Evolutionary conservation across 495 filamentous ascomycete genomes (phyloP).

Genomic region (Hypoxylon rickii): DNA sequence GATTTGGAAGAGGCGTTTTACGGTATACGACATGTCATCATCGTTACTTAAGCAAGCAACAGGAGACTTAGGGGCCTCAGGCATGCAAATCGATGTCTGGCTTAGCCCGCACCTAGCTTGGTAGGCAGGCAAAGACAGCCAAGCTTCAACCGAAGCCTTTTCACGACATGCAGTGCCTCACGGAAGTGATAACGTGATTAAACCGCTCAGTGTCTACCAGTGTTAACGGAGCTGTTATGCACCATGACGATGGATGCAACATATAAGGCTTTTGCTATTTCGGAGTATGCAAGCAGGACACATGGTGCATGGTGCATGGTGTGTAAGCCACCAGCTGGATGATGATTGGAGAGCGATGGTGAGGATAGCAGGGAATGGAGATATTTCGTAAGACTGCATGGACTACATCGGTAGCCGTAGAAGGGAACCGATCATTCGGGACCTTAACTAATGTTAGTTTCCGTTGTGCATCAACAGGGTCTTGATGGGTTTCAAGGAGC

Average conservation of each 20-base stretch:
- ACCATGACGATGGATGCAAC: slow-evolving; percentile 20
- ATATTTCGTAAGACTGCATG: slow-evolving; percentile 15
- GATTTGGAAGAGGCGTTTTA: slow-evolving; percentile 15
- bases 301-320: too few relatives aligned
- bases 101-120: neutral
- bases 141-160: slow-evolving; percentile 11
- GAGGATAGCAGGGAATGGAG: neutral
- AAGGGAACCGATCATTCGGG: slow-evolving; percentile 23
- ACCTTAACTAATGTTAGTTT: slow-evolving; percentile 20
- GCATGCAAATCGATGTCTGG: too few relatives aligned
- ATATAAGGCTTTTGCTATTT: slow-evolving; percentile 3
- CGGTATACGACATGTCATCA: slow-evolving; percentile 14
- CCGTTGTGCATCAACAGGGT: too few relatives aligned
- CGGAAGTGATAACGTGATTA: neutral
- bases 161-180: neutral
- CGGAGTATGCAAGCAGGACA: neutral
- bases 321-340: too few relatives aligned
- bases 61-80: slow-evolving; percentile 10
- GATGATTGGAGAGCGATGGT: too few relatives aligned
- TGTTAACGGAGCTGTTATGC: slow-evolving; percentile 7
- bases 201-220: neutral
- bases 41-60: slow-evolving; percentile 8
- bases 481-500: too few relatives aligned
- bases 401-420: slow-evolving; percentile 1
- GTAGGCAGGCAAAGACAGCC: slow-evolving; percentile 15